phyloP scores from a whole-genome alignment of 306 rosid genomes.

The Castanea sativa region DNA sequence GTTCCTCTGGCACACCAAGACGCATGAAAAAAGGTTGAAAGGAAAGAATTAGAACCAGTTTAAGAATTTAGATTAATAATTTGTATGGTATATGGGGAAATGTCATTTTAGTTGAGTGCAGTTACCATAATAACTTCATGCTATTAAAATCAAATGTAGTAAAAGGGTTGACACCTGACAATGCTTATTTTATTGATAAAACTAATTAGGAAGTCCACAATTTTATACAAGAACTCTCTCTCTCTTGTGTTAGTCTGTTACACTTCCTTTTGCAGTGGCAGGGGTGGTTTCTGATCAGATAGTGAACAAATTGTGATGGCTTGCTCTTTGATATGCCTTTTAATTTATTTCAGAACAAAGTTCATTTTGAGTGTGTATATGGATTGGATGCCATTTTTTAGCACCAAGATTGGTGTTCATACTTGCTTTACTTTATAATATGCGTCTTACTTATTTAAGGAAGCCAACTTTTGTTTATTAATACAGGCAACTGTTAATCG shows the following conservation, averaged over 20 bases:
- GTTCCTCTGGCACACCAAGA: neutral
- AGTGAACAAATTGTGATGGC: neutral
- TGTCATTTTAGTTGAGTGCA: neutral
- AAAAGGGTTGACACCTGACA: neutral
- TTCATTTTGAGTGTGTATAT: slow-evolving; percentile 1
- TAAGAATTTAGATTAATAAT: neutral
- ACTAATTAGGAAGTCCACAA: neutral
- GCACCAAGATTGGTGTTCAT: neutral
- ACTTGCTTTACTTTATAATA: neutral
- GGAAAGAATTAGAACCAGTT: neutral
- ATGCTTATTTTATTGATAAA: neutral
- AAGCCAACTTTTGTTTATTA: slow-evolving; percentile 3
- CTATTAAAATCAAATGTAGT: neutral
- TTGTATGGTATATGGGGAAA: too few species aligned
- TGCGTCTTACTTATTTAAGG: slow-evolving; percentile 1
- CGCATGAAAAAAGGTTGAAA: too few species aligned
- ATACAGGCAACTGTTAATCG: slow-evolving; percentile 82
- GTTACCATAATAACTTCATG: neutral
- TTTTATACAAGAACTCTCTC: neutral
- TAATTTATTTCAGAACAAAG: slow-evolving; percentile 2
- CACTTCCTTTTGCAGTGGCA: too few species aligned
- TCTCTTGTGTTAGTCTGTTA: neutral
- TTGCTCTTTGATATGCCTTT: slow-evolving; percentile 16
- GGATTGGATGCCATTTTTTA: neutral
- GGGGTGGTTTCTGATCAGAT: neutral